Conservation (phyloP, 306 rosid species). For the Pachyrhizus erosus region DNA sequence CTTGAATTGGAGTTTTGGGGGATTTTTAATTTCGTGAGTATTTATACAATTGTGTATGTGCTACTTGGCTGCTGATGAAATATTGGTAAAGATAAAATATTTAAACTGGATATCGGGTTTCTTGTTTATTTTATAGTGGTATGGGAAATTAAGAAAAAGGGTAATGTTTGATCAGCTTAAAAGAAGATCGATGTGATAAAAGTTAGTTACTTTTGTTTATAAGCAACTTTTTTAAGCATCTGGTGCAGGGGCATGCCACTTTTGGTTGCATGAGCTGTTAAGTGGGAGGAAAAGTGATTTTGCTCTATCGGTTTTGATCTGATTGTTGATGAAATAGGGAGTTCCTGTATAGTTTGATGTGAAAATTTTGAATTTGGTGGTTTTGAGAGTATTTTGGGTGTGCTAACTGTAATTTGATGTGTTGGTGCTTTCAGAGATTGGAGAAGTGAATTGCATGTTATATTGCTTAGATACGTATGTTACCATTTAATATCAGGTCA, state of each 20-base stretch:
- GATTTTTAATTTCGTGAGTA: background rate
- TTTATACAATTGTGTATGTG: background rate
- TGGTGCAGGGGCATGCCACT: background rate
- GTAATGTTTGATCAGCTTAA: slow-evolving; percentile 14
- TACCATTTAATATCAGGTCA: background rate
- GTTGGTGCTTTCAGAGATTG: background rate
- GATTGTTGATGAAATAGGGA: background rate
- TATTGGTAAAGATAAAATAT: background rate
- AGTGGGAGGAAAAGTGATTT: slow-evolving; percentile 9
- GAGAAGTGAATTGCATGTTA: background rate
- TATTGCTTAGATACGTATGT: background rate
- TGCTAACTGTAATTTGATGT: background rate
- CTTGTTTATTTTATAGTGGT: background rate
- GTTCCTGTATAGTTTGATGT: background rate
- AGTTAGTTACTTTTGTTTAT: background rate
- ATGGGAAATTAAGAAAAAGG: background rate
- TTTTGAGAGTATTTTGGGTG: background rate
- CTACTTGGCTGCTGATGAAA: background rate
- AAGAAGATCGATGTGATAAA: background rate
- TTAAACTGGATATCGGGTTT: slow-evolving; percentile 25
- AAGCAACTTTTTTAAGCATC: background rate
- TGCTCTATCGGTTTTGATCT: slow-evolving; percentile 1
- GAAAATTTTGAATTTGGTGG: slow-evolving; percentile 17
- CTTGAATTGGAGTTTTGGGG: background rate
- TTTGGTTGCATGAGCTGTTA: slow-evolving; percentile 32